These are phyloP conservation scores for Boletus semigastroideus DNA, from an alignment of 1,284 basidiomycete species.

Conservation along the genomic window DNA sequence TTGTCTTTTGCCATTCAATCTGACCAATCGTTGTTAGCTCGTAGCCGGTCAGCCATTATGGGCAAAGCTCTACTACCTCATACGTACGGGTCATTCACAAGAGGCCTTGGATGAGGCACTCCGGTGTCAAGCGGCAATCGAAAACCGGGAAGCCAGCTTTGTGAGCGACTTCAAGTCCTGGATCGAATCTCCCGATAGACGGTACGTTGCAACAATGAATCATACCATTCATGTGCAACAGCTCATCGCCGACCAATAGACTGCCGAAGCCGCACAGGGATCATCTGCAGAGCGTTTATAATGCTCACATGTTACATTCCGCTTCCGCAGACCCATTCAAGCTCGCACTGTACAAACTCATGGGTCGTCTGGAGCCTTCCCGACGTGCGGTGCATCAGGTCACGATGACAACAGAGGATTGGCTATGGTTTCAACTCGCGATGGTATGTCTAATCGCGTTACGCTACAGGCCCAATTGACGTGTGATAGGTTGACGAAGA, in stretches of 20 bases:
- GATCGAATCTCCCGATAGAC: slow-evolving; percentile 79
- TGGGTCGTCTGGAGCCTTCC: slow-evolving; percentile 88
- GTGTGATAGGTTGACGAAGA: slow-evolving; percentile 66
- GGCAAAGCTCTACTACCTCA: slow-evolving; percentile 90
- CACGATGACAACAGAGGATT: slow-evolving; percentile 95
- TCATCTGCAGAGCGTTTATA: slow-evolving; percentile 86
- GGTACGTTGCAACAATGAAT: slow-evolving; percentile 42
- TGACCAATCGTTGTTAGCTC: slow-evolving; percentile 44
- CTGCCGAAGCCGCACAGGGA: slow-evolving; percentile 81
- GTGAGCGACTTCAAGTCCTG: slow-evolving; percentile 83
- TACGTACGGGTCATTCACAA: slow-evolving; percentile 80
- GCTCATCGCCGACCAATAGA: slow-evolving; percentile 36
- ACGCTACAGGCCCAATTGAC: neutral
- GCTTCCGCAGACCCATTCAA: slow-evolving; percentile 92
- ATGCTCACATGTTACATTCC: slow-evolving; percentile 88
- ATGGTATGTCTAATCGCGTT: slow-evolving; percentile 49
- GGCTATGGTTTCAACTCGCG: slow-evolving; percentile 96
- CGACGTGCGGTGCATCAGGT: slow-evolving; percentile 82
- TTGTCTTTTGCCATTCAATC: neutral
- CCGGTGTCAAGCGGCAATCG: slow-evolving; percentile 73
- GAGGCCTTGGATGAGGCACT: slow-evolving; percentile 82
- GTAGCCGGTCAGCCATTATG: slow-evolving; percentile 87
- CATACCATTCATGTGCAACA: slow-evolving; percentile 1
- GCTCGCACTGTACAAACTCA: slow-evolving; percentile 91
- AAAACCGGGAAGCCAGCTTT: slow-evolving; percentile 83